Base-by-base conservation (phyloP, 2,329 filamentous ascomycete genomes). In the Simplicillium aogashimaense region DNA sequence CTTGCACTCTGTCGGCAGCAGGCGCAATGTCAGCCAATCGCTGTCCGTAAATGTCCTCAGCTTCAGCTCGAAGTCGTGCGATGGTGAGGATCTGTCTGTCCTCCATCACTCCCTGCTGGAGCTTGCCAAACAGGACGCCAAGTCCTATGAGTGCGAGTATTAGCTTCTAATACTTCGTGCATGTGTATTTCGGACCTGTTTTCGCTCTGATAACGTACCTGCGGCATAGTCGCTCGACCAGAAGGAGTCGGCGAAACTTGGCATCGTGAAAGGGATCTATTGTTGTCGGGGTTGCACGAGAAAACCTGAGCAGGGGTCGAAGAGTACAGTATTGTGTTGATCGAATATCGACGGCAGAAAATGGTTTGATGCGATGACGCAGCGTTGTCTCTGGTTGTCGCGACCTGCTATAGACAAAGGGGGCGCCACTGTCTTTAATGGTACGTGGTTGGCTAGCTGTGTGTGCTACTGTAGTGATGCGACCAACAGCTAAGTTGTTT, bases 211-310 rank as follows among this genome's bases (percentile, higher is more conserved):
- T 10, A 32, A 25, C 74, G 60, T 67, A 85, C 84, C 89, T 71
- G 86, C 88, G 60, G 90, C 90, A 73, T 97, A 97, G 74, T 98
- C 92, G 59, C 79, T 78, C 46, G 92, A 95, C 92, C 92, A 98
- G 69, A 98, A 97, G 38, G 89, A 95, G 67, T 90, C 87, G 52
- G 88, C 81, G 66, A 98, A 97, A 54, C 86, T 78, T 52, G 85
- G 83, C 85, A 90, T 90, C 59, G 63, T 78, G 49, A n/a, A 30
- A 32, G 30, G 50, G 57, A 25, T 5, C 20, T 25, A 9, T 25
- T 6, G 20, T 5, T 25, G 20, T 25, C 5, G 20, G 9, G 9
- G 20, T 25, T 9, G 20, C 6, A 25, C 5, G 20, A 9, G 20
- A 9, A 9, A 25, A 9, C 20, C 6, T 25, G 20, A 9, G 20